These are phyloP conservation scores for Paramyrothecium sp. DNA, from an alignment of 2,329 filamentous ascomycete genomes.

Conservation along the genomic window DNA sequence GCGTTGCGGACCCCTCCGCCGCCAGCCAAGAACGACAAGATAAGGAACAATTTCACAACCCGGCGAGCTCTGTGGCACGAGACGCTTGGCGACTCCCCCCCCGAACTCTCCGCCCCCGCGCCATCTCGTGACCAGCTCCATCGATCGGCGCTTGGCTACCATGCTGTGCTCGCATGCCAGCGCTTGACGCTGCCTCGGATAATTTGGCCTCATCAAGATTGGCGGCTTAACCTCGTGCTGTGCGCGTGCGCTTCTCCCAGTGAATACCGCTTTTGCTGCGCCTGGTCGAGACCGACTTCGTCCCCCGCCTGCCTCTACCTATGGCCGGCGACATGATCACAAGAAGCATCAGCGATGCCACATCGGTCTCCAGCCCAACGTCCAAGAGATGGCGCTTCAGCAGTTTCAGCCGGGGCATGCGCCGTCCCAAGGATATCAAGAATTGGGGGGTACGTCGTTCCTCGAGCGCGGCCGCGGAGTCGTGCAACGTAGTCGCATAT, in stretches of 20 bases:
- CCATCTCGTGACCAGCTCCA: neutral
- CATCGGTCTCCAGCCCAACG: slow-evolving; percentile 9
- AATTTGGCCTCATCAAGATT: neutral
- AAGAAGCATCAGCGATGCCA: slow-evolving; percentile 26
- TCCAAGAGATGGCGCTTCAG: slow-evolving; percentile 18
- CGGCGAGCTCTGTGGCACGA: neutral
- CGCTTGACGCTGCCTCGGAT: neutral
- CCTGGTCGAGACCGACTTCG: neutral
- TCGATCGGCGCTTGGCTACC: neutral
- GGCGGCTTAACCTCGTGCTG: neutral
- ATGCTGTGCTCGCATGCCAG: neutral
- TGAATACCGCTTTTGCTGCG: neutral
- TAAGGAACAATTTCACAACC: neutral
- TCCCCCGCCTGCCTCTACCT: slow-evolving; percentile 5
- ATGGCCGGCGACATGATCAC: slow-evolving; percentile 24
- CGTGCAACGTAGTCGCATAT: neutral
- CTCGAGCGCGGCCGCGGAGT: neutral
- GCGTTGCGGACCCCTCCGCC: too few relatives aligned
- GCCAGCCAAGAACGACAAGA: too few relatives aligned
- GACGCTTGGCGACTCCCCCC: neutral
- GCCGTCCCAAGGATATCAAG: slow-evolving; percentile 16
- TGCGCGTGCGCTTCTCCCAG: neutral
- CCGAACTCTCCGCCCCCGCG: neutral
- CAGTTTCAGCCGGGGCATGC: slow-evolving; percentile 9
- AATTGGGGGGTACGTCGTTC: slow-evolving; percentile 9